Evolutionary conservation across 106 monocot genomes (phyloP), one percentile per base, ranked within the genome.

Genomic region (Ottelia alismoides): DNA sequence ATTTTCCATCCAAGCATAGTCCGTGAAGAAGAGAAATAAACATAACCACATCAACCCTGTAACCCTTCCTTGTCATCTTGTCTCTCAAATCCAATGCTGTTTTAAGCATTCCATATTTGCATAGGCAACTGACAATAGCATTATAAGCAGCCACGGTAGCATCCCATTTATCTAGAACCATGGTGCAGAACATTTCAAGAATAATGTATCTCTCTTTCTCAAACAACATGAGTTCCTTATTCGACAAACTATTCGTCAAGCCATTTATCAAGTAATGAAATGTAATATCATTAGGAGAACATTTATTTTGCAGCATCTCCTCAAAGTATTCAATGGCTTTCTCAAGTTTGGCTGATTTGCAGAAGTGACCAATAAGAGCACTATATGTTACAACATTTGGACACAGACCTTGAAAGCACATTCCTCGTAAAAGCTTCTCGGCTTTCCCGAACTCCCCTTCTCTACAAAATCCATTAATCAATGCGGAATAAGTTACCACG

Each of bases 381-480:
- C 70, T 94, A 35, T 88, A 81, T 46, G 84, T 84, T 43, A 94
- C 68, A 66, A 94, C 88, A 76, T 88, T 94, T 66, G 88, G 93
- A 56, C 20, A 22, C 11, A 80, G 27, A 47, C 73, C 68, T 35
- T n/a, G 30, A 30, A 49, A 70, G 51, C 65, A 49, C 88, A 94
- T 88, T 25, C 69, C 70, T 20, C 30, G 62, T 27, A 88, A 72
- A 26, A 84, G 66, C 19, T 60, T 49, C 45, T 76, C 62, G 11
- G 81, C 84, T 59, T 35, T 72, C 14, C 49, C 28, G 17, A 75
- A 58, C 35, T 94, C 67, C 28, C 84, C 78, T 21, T 49, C 61
- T 2, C 45, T 53, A 31, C 85, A 84, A 60, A 74, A 88, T 16
- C 81, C 76, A 74, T 74, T 76, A 28, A 88, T 82, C 54, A 96